These are phyloP conservation scores for Saitozyma sp. DNA, from an alignment of 768 basidiomycete species.

Conservation along the genomic window DNA sequence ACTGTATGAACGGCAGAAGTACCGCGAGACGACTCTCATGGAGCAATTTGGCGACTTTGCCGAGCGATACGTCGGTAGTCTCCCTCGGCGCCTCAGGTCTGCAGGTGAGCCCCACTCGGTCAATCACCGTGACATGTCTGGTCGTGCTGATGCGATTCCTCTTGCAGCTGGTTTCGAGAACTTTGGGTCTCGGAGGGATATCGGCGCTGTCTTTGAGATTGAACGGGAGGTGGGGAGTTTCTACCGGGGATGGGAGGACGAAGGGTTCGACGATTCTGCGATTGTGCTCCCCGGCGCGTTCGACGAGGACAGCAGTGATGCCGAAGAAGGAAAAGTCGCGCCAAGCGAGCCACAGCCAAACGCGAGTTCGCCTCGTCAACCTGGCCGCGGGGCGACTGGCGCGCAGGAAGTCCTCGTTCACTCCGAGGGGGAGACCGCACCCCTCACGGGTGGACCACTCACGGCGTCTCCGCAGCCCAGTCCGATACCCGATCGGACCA, in stretches of 20 bases:
- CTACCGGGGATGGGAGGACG: constrained; percentile 51
- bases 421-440: too few species aligned
- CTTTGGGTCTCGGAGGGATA: constrained; percentile 42
- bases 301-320: constrained; percentile 17
- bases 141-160: constrained; percentile 7
- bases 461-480: too few species aligned
- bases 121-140: background rate
- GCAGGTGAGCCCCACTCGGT: constrained; percentile 33
- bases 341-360: constrained; percentile 1
- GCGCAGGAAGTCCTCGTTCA: background rate
- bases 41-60: constrained; percentile 69
- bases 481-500: too few species aligned
- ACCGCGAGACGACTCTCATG: constrained; percentile 66
- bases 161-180: constrained; percentile 48
- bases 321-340: constrained; percentile 4
- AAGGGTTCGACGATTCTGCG: constrained; percentile 32
- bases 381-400: background rate
- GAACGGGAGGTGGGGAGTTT: constrained; percentile 50
- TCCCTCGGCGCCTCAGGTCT: constrained; percentile 68
- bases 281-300: constrained; percentile 22
- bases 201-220: constrained; percentile 49
- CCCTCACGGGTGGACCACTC: too few species aligned
- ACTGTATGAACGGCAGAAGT: constrained; percentile 81
- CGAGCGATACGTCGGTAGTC: constrained; percentile 69
- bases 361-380: background rate